Percentiles rank a stretch among this genome's conserved stretches.
These are phyloP conservation scores for Mycena alexandri DNA, from an alignment of 768 basidiomycete species.

Conservation along the genomic window DNA sequence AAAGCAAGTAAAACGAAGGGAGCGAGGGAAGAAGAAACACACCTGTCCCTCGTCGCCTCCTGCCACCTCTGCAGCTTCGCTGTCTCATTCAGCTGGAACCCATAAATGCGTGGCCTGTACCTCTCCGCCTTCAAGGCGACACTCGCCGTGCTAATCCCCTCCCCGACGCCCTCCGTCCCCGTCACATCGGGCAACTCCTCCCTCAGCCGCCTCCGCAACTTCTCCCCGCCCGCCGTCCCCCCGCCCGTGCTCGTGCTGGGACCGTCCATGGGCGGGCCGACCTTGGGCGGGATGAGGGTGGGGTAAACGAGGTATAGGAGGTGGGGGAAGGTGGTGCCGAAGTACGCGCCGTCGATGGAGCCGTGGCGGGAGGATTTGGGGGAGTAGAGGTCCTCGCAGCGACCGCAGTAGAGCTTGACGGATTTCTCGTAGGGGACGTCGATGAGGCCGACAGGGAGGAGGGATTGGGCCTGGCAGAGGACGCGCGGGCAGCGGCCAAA, in stretches of 20 bases:
- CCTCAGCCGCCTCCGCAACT: background rate
- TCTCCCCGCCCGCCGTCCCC: constrained; percentile 39
- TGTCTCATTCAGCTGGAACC: constrained; percentile 95
- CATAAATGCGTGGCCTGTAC: constrained; percentile 94
- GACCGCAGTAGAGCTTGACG: constrained; percentile 98
- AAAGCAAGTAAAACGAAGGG: background rate
- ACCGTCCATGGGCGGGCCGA: constrained; percentile 52
- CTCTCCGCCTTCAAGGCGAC: constrained; percentile 92
- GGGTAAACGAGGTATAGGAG: constrained; percentile 98
- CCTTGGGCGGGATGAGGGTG: constrained; percentile 89
- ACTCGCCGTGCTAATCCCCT: constrained; percentile 80
- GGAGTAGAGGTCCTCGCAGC: constrained; percentile 98
- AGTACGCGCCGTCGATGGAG: constrained; percentile 98
- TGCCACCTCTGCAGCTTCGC: constrained; percentile 97
- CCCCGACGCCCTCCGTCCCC: constrained; percentile 68
- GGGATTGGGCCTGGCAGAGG: constrained; percentile 92
- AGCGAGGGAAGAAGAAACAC: constrained; percentile 40
- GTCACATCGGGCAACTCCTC: constrained; percentile 66
- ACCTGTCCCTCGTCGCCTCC: constrained; percentile 91
- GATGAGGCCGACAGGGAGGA: constrained; percentile 96
- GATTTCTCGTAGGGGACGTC: constrained; percentile 99
- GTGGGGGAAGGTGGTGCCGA: constrained; percentile 98
- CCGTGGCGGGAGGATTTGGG: constrained; percentile 98
- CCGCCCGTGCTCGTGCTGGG: constrained; percentile 40
- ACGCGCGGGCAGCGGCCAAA: constrained; percentile 99